Conservation (phyloP, 371 early-diverging fungal species). For the Lichtheimia hyalospora region DNA sequence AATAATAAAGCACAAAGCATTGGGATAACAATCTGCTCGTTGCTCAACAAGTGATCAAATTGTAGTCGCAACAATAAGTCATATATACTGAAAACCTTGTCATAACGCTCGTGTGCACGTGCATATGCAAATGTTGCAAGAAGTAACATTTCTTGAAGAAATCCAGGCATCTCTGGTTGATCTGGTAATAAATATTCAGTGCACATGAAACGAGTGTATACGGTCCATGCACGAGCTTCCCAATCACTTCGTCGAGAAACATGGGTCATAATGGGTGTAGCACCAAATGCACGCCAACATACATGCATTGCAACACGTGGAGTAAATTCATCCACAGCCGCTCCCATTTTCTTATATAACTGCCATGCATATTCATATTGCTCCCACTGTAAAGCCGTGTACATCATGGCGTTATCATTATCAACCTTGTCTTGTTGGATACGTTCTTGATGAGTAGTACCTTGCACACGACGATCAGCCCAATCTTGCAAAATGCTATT, state of each 20-base stretch:
- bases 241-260: slow-evolving; percentile 28
- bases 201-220: slow-evolving; percentile 41
- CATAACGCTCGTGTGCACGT: slow-evolving; percentile 20
- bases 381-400: slow-evolving; percentile 17
- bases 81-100: slow-evolving; percentile 33
- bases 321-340: slow-evolving; percentile 29
- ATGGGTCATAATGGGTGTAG: slow-evolving; percentile 20
- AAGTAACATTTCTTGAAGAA: slow-evolving; percentile 31
- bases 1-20: slow-evolving; percentile 29
- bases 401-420: slow-evolving; percentile 41
- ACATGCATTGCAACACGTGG: slow-evolving; percentile 37
- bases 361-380: slow-evolving; percentile 46
- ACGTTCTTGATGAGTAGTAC: slow-evolving; percentile 14
- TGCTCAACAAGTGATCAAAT: slow-evolving; percentile 22
- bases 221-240: slow-evolving; percentile 38
- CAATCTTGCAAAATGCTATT: slow-evolving; percentile 17
- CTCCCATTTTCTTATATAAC: slow-evolving; percentile 29
- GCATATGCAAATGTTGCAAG: slow-evolving; percentile 27
- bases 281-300: slow-evolving; percentile 34
- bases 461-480: slow-evolving; percentile 20
- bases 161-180: slow-evolving; percentile 32
- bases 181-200: slow-evolving; percentile 36
- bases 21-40: slow-evolving; percentile 37
- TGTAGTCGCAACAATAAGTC: slow-evolving; percentile 20
- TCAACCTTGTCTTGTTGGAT: slow-evolving; percentile 22